A percentile compares a stretch with the other conserved stretches of the same genome.
Evolutionary conservation across 805 yeast species (phyloP).

Genomic region (Ogataea thermomethanolica): DNA sequence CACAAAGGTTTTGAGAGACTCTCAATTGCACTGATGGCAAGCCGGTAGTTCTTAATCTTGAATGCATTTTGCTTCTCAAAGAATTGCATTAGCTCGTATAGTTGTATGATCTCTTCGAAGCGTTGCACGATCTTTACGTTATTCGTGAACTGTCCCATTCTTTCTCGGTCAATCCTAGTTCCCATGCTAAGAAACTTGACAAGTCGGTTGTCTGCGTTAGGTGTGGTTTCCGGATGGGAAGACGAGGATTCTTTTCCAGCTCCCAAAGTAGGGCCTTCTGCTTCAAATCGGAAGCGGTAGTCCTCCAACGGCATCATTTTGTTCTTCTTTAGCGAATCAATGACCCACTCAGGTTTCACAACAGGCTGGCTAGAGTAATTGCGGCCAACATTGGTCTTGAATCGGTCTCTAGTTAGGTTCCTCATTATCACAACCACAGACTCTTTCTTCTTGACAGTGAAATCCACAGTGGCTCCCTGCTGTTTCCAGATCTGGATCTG

Average conservation of each 20-base stretch:
- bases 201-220: background rate
- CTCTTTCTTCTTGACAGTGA: conserved; percentile 1
- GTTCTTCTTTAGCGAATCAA: conserved; percentile 10
- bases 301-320: conserved; percentile 8
- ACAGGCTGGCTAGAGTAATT: background rate
- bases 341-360: conserved; percentile 16
- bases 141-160: conserved; percentile 3
- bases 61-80: conserved; percentile 19
- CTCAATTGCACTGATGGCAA: conserved; percentile 40
- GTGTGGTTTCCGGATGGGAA: background rate
- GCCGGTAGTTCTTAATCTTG: conserved; percentile 33
- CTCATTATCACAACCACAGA: conserved; percentile 12
- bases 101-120: conserved; percentile 31
- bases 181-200: conserved; percentile 9
- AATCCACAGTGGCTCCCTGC: conserved; percentile 27
- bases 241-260: background rate
- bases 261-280: too few relatives aligned
- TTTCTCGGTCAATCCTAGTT: background rate
- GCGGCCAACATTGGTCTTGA: background rate
- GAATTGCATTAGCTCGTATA: conserved; percentile 23
- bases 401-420: conserved; percentile 1
- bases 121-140: conserved; percentile 32
- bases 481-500: conserved; percentile 23
- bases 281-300: conserved; percentile 6
- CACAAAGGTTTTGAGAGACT: conserved; percentile 28